Conservation (phyloP, 805 yeast species). For the Saccharomycopsis fermentans region DNA sequence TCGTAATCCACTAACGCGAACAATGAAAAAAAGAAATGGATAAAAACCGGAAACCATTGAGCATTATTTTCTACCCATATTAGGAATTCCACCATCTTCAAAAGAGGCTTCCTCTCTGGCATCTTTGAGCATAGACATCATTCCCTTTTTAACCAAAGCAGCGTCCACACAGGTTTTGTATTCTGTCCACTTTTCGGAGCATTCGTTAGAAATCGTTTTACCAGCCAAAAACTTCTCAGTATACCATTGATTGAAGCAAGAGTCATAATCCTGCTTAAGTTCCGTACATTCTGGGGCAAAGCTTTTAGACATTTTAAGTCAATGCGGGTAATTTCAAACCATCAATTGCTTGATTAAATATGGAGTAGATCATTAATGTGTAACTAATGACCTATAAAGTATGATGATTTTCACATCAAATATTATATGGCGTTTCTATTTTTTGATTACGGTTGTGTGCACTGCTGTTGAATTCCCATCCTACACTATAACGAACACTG, state of each 20-base stretch:
- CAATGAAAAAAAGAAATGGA: too few relatives aligned
- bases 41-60: too few relatives aligned
- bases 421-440: background rate
- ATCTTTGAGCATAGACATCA: constrained; percentile 74
- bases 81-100: constrained; percentile 49
- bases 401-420: background rate
- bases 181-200: constrained; percentile 79
- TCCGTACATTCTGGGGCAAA: constrained; percentile 96
- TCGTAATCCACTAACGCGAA: too few relatives aligned
- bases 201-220: constrained; percentile 52
- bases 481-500: too few relatives aligned
- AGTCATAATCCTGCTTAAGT: constrained; percentile 75
- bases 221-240: constrained; percentile 37
- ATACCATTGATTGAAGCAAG: constrained; percentile 91
- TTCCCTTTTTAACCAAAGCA: constrained; percentile 60
- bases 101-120: constrained; percentile 89
- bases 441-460: background rate
- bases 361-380: too few relatives aligned
- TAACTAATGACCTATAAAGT: too few relatives aligned
- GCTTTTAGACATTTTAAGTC: constrained; percentile 61
- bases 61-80: background rate
- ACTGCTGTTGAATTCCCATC: background rate
- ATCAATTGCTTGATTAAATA: too few relatives aligned
- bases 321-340: background rate
- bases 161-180: constrained; percentile 62